Evolutionary conservation across 169 alveolate genomes (phyloP).

Genomic region (Plasmodium cynomolgi): DNA sequence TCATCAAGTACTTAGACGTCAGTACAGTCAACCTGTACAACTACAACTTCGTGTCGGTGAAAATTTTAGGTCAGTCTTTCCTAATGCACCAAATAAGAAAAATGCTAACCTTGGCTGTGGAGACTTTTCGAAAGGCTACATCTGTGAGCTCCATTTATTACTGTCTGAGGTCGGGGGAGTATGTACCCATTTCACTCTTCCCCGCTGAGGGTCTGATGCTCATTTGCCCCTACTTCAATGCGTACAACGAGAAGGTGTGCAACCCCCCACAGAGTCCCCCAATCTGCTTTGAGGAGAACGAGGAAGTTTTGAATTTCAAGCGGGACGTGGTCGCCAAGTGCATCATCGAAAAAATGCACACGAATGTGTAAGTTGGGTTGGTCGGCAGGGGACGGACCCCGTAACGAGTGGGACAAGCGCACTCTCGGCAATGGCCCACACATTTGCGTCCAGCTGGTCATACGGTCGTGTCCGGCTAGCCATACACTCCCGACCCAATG

Average conservation of each 20-base stretch:
- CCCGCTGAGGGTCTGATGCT: slow-evolving; percentile 85
- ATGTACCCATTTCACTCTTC: slow-evolving; percentile 75
- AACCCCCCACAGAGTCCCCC: slow-evolving; percentile 31
- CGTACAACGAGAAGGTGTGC: slow-evolving; percentile 51
- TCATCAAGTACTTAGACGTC: slow-evolving; percentile 81
- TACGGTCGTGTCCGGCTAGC: no score
- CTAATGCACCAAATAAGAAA: slow-evolving; percentile 88
- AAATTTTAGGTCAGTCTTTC: slow-evolving; percentile 87
- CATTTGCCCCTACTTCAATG: slow-evolving; percentile 53
- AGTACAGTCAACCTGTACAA: slow-evolving; percentile 36
- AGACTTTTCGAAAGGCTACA: slow-evolving; percentile 85
- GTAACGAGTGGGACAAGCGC: not conserved
- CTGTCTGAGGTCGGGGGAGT: slow-evolving; percentile 67
- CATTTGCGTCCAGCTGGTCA: no score
- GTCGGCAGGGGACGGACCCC: not conserved
- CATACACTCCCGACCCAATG: not conserved
- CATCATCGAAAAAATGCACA: slow-evolving; percentile 1
- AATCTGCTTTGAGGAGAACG: slow-evolving; percentile 36
- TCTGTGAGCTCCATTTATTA: slow-evolving; percentile 81
- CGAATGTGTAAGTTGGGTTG: slow-evolving; percentile 31
- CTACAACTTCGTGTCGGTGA: slow-evolving; percentile 76
- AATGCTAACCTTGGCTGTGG: slow-evolving; percentile 85
- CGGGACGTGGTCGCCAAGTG: slow-evolving; percentile 31
- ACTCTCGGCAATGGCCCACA: not conserved
- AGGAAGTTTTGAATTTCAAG: slow-evolving; percentile 15